Percentiles rank a stretch among this genome's conserved stretches.
phyloP scores from a whole-genome alignment of 1,284 basidiomycete genomes.

The Gymnopus androsaceus region DNA sequence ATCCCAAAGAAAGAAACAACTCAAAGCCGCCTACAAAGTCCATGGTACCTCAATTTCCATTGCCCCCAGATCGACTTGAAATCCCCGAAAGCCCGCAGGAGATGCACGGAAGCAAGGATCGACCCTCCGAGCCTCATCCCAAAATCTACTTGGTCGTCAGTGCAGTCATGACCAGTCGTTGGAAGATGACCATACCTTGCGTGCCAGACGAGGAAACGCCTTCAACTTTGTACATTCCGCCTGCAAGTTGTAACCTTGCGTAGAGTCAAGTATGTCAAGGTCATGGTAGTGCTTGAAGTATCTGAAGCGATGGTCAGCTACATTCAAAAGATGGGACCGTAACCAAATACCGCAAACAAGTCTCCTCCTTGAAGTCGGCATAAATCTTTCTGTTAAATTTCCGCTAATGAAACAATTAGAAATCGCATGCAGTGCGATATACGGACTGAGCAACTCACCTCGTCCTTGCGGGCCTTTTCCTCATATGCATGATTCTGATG shows the following conservation, averaged over 20 bases:
- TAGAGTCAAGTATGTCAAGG: conserved; percentile 47
- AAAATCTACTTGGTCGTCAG: not conserved
- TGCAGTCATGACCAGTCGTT: not conserved
- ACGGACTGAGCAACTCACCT: conserved; percentile 44
- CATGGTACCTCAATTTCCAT: no score
- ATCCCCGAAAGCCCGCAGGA: no score
- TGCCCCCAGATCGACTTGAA: no score
- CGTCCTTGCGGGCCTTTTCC: conserved; percentile 66
- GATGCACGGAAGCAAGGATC: no score
- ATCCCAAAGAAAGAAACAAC: not conserved
- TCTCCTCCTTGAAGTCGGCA: conserved; percentile 74
- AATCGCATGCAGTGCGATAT: not conserved
- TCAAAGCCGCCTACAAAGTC: no score
- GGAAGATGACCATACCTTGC: conserved; percentile 34
- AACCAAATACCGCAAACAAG: conserved; percentile 59
- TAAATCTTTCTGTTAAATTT: conserved; percentile 78
- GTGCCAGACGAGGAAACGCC: conserved; percentile 43
- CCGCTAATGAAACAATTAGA: conserved; percentile 44
- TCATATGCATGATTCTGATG: conserved; percentile 85
- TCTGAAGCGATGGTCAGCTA: conserved; percentile 29
- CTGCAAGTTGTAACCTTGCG: conserved; percentile 53
- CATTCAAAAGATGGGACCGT: not conserved
- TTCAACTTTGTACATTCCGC: conserved; percentile 68
- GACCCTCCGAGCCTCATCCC: not conserved
- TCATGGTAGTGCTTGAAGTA: conserved; percentile 58